These are phyloP conservation scores for Saururus chinensis DNA, from an alignment of 164 flowering plant genomes.

Conservation along the genomic window DNA sequence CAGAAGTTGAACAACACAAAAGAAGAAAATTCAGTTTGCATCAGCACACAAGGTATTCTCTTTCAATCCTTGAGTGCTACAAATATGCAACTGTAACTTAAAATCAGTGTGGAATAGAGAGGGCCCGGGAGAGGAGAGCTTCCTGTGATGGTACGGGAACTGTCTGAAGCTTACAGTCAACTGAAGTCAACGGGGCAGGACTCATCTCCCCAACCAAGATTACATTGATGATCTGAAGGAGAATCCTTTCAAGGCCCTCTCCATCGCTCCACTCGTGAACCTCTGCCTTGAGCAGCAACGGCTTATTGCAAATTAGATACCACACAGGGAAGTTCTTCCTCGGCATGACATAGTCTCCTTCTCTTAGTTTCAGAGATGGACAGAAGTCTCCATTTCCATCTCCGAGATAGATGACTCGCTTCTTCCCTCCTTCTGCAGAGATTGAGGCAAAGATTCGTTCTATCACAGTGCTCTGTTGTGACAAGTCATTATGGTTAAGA, in stretches of 20 bases:
- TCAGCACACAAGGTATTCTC: no score
- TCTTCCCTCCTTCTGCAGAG: slow-evolving; percentile 10
- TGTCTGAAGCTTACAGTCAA: slow-evolving; percentile 10
- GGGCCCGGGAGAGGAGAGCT: slow-evolving; percentile 5
- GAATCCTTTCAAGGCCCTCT: slow-evolving; percentile 43
- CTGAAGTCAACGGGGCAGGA: slow-evolving; percentile 3
- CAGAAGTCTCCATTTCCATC: slow-evolving; percentile 80
- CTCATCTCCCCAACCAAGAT: not conserved
- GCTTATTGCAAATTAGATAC: slow-evolving; percentile 29
- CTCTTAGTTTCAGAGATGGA: slow-evolving; percentile 50
- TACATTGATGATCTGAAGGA: slow-evolving; percentile 28
- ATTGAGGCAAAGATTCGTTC: slow-evolving; percentile 31
- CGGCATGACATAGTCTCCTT: slow-evolving; percentile 72
- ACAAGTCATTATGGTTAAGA: not conserved
- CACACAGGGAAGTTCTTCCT: slow-evolving; percentile 59
- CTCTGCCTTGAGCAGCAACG: slow-evolving; percentile 39
- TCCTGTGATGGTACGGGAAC: slow-evolving; percentile 10
- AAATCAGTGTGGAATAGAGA: slow-evolving; percentile 14
- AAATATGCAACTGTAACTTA: not conserved
- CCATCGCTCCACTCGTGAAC: slow-evolving; percentile 67
- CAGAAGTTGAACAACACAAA: no score
- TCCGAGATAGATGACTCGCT: slow-evolving; percentile 57
- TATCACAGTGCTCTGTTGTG: slow-evolving; percentile 49
- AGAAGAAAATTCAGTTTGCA: no score
- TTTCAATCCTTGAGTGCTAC: no score